phyloP scores from a whole-genome alignment of 768 basidiomycete genomes.

The Tylopilus sp. region DNA sequence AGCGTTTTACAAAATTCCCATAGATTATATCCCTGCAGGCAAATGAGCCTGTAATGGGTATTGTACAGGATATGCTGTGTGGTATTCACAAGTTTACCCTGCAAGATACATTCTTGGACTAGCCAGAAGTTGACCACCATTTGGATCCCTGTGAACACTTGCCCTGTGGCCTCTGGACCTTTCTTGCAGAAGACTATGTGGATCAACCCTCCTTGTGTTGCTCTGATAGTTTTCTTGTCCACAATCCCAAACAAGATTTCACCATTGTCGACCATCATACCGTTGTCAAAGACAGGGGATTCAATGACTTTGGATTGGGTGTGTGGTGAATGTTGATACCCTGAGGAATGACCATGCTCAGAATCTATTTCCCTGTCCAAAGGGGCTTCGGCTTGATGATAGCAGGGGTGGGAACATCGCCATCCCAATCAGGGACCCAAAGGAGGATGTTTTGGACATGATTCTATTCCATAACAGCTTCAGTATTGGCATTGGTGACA shows the following conservation, averaged over 20 bases:
- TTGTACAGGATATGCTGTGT: slow-evolving; percentile 97
- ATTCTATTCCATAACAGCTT: slow-evolving; percentile 97
- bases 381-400: slow-evolving; percentile 96
- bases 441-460: slow-evolving; percentile 97
- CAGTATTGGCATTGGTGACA: slow-evolving; percentile 98
- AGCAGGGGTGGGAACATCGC: slow-evolving; percentile 84
- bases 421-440: slow-evolving; percentile 97
- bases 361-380: slow-evolving; percentile 97
- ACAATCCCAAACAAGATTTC: slow-evolving; percentile 94
- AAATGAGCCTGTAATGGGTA: slow-evolving; percentile 99
- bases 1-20: not conserved
- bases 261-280: slow-evolving; percentile 95
- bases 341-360: slow-evolving; percentile 87
- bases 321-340: slow-evolving; percentile 91
- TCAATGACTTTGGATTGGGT: slow-evolving; percentile 72
- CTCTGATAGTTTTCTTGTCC: slow-evolving; percentile 98
- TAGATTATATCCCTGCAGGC: slow-evolving; percentile 99
- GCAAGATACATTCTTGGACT: slow-evolving; percentile 93
- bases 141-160: slow-evolving; percentile 95
- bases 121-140: slow-evolving; percentile 98
- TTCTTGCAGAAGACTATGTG: slow-evolving; percentile 98
- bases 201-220: slow-evolving; percentile 89
- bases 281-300: slow-evolving; percentile 89
- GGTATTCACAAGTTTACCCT: slow-evolving; percentile 97
- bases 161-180: slow-evolving; percentile 86